Evolutionary conservation across 257 asterid genomes (phyloP), one percentile per base, ranked within the genome.

Genomic region (Hygrophila difformis): DNA sequence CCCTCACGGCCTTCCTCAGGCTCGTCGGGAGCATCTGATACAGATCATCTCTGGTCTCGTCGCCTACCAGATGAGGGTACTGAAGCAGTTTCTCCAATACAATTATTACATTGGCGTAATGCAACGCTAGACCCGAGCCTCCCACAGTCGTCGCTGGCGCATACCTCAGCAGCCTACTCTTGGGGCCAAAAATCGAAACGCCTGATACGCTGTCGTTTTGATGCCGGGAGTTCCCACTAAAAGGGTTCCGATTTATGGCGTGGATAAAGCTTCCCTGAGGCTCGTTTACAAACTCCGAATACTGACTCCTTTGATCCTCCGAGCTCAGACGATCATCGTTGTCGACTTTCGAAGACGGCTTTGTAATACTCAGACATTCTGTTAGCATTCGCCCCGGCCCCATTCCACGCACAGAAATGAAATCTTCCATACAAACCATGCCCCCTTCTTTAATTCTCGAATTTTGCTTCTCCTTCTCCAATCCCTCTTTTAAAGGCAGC

Each of bases 21-120:
- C 82, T 86, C n/a, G 72, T 64, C 0, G 99, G 99, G 61, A 86
- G 75, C 99, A 91, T 86, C 53, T 76, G 87, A 55, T 91, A 91
- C 12, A 91, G 62, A 56, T 91, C 99, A 14, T 87, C 95, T 53
- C 97, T 65, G 4, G 94, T 94, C 54, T 91, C 99, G 1, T 86
- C 93, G 0, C 99, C 97, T 3, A 91, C 81, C 48, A 91, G 60
- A 69, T 91, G 94, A 5, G 99, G 99, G 55, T 83, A 91, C 12
- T 58, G 70, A 1, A 86, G 89, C 26, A 91, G 61, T 52, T 91
- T 86, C 73, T 86, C 94, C 0, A 91, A 45, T 10, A 91, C 76
- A 17, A 86, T 86, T 28, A 91, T 72, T 2, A 86, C 68, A 49
- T 91, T 86, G 1, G 97, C 94, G n/a, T 86, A 86, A 64, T 78